phyloP scores from a whole-genome alignment of 495 filamentous ascomycete species.

The Articulospora tetracladia region DNA sequence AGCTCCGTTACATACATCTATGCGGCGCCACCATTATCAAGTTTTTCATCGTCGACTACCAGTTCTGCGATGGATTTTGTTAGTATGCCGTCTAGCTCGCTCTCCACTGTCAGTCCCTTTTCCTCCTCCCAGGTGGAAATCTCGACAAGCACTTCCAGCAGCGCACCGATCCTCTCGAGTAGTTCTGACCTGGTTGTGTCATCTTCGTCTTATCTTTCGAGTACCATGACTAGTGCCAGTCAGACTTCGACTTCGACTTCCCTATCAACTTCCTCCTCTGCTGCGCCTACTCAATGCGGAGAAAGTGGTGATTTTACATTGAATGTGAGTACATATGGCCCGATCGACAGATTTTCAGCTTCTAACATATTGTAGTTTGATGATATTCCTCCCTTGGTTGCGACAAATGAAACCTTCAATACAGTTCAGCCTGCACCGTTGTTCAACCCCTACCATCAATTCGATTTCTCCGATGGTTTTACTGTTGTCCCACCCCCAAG shows the following conservation, averaged over 20 bases:
- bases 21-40: neutral
- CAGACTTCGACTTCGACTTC: neutral
- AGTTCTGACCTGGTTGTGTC: neutral
- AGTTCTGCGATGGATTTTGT: neutral
- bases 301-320: slow-evolving; percentile 23
- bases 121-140: neutral
- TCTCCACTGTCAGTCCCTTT: neutral
- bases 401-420: slow-evolving; percentile 5
- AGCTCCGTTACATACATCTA: neutral
- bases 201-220: neutral
- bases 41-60: neutral
- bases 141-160: neutral
- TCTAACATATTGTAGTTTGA: slow-evolving; percentile 23
- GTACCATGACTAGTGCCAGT: neutral
- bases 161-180: neutral
- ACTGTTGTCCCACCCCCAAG: slow-evolving; percentile 27
- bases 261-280: slow-evolving; percentile 3
- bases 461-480: slow-evolving; percentile 27
- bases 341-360: neutral
- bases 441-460: slow-evolving; percentile 28
- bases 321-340: slow-evolving; percentile 15
- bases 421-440: slow-evolving; percentile 17
- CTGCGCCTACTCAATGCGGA: slow-evolving; percentile 18
- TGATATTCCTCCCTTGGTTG: slow-evolving; percentile 23
- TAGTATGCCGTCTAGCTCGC: neutral